Evolutionary conservation across 768 basidiomycete species (phyloP).

Genomic region (Trametes gibbosa): DNA sequence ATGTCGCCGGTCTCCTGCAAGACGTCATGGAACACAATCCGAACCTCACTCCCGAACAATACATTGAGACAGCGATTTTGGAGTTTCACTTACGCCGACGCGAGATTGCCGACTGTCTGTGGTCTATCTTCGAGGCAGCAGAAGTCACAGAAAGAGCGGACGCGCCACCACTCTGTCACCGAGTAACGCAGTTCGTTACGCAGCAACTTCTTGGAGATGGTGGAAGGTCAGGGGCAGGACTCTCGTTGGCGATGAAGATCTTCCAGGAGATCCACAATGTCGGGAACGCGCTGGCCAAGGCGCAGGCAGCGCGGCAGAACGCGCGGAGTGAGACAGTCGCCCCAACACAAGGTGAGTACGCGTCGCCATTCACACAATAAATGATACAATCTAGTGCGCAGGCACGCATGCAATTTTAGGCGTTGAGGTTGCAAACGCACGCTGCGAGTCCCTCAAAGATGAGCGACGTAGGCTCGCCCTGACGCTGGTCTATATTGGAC

Average conservation of each 20-base stretch:
- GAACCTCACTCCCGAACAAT: constrained; percentile 54
- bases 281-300: constrained; percentile 49
- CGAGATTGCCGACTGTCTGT: constrained; percentile 66
- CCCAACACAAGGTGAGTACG: constrained; percentile 52
- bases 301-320: constrained; percentile 57
- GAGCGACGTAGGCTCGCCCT: constrained; percentile 68
- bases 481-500: constrained; percentile 60
- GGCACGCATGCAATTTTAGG: constrained; percentile 51
- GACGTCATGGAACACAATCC: constrained; percentile 61
- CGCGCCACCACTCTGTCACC: constrained; percentile 46
- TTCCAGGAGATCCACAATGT: constrained; percentile 64
- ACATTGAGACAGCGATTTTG: constrained; percentile 63
- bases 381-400: constrained; percentile 19
- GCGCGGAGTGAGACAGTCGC: constrained; percentile 59
- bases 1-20: constrained; percentile 68
- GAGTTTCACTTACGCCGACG: constrained; percentile 70
- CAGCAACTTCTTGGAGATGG: constrained; percentile 49
- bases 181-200: constrained; percentile 53
- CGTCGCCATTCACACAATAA: neutral
- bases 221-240: constrained; percentile 35
- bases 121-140: constrained; percentile 65
- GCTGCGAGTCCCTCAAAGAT: constrained; percentile 69
- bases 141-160: constrained; percentile 45
- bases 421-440: constrained; percentile 61
- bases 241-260: constrained; percentile 51